A percentile compares a stretch with the other conserved stretches of the same genome.
Evolutionary conservation across 345 rosid species (phyloP).

Genomic region (Aurinia saxatilis): DNA sequence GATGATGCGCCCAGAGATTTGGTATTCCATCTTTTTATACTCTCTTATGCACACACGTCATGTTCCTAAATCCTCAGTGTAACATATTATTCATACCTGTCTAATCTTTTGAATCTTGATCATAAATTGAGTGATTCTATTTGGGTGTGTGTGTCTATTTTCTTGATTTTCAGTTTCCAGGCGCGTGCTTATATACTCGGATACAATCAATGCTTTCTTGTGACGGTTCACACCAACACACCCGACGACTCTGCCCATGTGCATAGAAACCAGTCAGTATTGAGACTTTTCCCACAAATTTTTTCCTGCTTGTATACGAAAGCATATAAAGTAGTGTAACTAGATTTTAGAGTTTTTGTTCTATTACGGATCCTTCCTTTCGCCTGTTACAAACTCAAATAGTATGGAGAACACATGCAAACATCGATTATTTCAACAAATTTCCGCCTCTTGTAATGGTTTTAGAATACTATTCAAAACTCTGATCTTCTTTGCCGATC

Average conservation of each 20-base stretch:
- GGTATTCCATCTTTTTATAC: conserved; percentile 39
- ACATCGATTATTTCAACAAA: no score
- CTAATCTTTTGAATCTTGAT: conserved; percentile 12
- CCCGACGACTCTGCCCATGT: conserved; percentile 89
- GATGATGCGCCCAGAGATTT: conserved; percentile 79
- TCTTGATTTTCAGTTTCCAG: conserved; percentile 57
- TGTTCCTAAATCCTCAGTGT: background rate
- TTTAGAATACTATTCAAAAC: background rate
- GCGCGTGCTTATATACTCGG: conserved; percentile 76
- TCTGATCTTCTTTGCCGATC: background rate
- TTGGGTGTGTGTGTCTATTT: background rate
- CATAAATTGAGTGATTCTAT: background rate
- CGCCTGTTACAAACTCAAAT: no score
- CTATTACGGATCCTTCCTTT: no score
- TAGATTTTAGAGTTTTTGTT: no score
- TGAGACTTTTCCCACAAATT: background rate
- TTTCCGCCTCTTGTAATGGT: background rate
- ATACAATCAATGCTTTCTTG: conserved; percentile 71
- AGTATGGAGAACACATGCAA: no score
- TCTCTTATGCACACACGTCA: background rate
- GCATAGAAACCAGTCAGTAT: conserved; percentile 50
- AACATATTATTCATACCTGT: background rate
- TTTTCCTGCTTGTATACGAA: no score
- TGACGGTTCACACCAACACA: conserved; percentile 75
- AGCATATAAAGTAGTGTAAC: no score